Evolutionary conservation across 176 grass and related monocot species (phyloP), one percentile per base, ranked within the genome.

Genomic region (Triticum turgidum): DNA sequence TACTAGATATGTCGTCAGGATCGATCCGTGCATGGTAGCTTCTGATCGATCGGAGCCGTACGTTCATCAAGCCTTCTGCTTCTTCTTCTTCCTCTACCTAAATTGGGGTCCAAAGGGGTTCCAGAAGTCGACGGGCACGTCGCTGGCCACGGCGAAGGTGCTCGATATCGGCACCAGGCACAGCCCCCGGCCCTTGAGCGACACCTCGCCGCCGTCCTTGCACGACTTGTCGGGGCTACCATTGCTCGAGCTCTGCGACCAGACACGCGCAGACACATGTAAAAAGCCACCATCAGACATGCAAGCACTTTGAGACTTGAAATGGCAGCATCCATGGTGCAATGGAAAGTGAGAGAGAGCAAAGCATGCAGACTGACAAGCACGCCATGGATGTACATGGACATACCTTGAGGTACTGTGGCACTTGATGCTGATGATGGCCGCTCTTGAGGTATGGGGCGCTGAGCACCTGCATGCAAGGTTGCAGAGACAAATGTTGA

Each of bases 151-250:
- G 4, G 88, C 92, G 34, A 92, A 94, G 35, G 92, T 98, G 92
- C 94, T 95, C 0, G 94, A 88, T 69, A 98, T 90, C 1, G 97
- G 97, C 21, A 98, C 90, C 7, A 98, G 90, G 86, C 97, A 98
- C 14, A 98, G 45, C 42, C 97, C 97, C 89, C 92, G 88, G 61
- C 87, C 87, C 18, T 52, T 87, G 29, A 98, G 92, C 65, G 88
- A 89, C 61, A 77, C 54, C 86, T 97, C 84, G 77, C 63, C 75
- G 82, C 88, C 78, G 17, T 80, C 91, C 77, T 93, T 91, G 44
- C 67, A 80, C 71, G 67, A 74, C 62, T 87, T 92, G 38, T 96
- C 92, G 45, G 83, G 45, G 52, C 27, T 54, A 12, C 27, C 47
- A 34, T 63, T 59, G 56, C 90, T 90, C 82, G 93, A 88, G 81